These are phyloP conservation scores for Monosporascus sp. DNA, from an alignment of 2,329 filamentous ascomycete genomes.

Conservation along the genomic window DNA sequence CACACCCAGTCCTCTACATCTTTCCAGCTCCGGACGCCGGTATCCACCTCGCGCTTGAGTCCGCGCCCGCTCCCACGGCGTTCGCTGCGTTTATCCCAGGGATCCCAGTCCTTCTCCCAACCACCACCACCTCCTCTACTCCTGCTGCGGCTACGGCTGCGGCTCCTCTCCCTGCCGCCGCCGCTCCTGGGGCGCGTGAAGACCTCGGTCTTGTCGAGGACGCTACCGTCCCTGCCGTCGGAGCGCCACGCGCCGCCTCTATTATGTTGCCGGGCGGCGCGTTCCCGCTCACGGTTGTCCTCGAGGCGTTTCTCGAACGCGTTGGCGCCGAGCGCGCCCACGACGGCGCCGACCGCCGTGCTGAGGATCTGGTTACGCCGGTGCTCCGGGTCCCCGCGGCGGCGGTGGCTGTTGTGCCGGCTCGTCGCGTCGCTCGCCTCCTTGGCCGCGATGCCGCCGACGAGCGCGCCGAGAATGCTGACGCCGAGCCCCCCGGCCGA, in stretches of 20 bases:
- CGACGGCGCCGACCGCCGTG: slow-evolving; percentile 48
- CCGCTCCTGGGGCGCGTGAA: slow-evolving; percentile 14
- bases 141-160: background rate
- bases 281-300: slow-evolving; percentile 19
- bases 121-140: background rate
- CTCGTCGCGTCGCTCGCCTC: slow-evolving; percentile 40
- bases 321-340: slow-evolving; percentile 49
- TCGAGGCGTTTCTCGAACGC: slow-evolving; percentile 27
- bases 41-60: slow-evolving; percentile 23
- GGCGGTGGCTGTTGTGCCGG: slow-evolving; percentile 16
- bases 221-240: slow-evolving; percentile 1
- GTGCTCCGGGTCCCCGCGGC: slow-evolving; percentile 21
- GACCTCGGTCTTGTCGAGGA: slow-evolving; percentile 18
- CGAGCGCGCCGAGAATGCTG: slow-evolving; percentile 47
- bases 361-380: slow-evolving; percentile 36
- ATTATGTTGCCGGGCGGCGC: slow-evolving; percentile 14
- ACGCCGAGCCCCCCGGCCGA: slow-evolving; percentile 44
- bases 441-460: slow-evolving; percentile 48
- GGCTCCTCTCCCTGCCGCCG: background rate
- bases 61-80: slow-evolving; percentile 8
- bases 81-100: slow-evolving; percentile 6
- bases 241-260: slow-evolving; percentile 20
- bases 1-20: slow-evolving; percentile 28
- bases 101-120: slow-evolving; percentile 13
- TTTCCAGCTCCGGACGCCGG: slow-evolving; percentile 25